phyloP scores from a whole-genome alignment of 768 basidiomycete species.

The Kwoniella botswanensis region DNA sequence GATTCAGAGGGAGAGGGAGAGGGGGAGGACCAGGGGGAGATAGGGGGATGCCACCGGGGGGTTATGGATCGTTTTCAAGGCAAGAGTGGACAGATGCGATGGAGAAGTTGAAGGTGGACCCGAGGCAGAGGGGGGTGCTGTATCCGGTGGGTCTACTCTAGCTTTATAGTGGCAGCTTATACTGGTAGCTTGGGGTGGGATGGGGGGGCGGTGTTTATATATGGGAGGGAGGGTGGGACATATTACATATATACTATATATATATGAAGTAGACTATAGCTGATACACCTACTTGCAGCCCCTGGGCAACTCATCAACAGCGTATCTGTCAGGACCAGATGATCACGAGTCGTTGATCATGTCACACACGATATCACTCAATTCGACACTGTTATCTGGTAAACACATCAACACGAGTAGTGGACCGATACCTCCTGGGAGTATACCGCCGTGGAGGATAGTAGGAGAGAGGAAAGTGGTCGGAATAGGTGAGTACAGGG shows the following conservation, averaged over 20 bases:
- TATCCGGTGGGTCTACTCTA: slow-evolving; percentile 42
- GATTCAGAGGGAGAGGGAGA: slow-evolving; percentile 43
- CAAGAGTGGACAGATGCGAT: slow-evolving; percentile 31
- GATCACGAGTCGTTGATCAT: slow-evolving; percentile 35
- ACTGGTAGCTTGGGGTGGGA: slow-evolving; percentile 2
- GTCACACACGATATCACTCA: slow-evolving; percentile 28
- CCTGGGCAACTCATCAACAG: slow-evolving; percentile 26
- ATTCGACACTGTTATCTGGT: slow-evolving; percentile 30
- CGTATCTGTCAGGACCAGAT: slow-evolving; percentile 34
- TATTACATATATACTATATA: not conserved
- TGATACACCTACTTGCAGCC: slow-evolving; percentile 27
- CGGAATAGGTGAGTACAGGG: slow-evolving; percentile 42
- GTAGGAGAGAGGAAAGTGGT: slow-evolving; percentile 39
- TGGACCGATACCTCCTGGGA: not conserved
- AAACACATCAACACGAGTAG: slow-evolving; percentile 3
- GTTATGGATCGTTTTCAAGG: slow-evolving; percentile 23
- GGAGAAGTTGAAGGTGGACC: slow-evolving; percentile 25
- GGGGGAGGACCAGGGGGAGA: slow-evolving; percentile 36
- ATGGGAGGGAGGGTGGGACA: not conserved
- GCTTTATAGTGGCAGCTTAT: not conserved
- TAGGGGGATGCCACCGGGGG: slow-evolving; percentile 32
- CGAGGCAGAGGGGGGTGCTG: slow-evolving; percentile 37
- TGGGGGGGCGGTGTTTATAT: slow-evolving; percentile 1
- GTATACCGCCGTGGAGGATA: slow-evolving; percentile 42
- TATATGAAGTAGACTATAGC: not conserved